phyloP scores from a whole-genome alignment of 169 alveolate genomes.

The Plasmodium vinckei region DNA sequence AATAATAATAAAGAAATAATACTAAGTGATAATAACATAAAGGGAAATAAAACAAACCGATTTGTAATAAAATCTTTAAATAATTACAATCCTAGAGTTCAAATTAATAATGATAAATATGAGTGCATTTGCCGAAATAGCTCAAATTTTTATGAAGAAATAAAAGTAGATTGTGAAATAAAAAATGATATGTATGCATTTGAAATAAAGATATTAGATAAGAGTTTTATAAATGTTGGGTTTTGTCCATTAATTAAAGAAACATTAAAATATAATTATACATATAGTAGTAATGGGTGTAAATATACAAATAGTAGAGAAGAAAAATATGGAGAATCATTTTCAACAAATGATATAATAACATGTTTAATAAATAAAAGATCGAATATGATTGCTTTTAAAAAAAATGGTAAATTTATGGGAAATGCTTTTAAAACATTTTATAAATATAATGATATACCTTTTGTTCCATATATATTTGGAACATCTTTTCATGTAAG shows the following conservation, averaged over 20 bases:
- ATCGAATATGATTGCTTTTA: constrained; percentile 52
- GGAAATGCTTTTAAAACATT: constrained; percentile 73
- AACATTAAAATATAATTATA: constrained; percentile 62
- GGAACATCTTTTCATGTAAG: constrained; percentile 58
- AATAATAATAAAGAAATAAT: background rate
- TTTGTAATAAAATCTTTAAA: constrained; percentile 4
- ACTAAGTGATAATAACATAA: background rate
- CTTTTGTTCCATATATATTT: constrained; percentile 70
- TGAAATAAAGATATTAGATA: constrained; percentile 47
- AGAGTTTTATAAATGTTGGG: constrained; percentile 51
- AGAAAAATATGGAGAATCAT: constrained; percentile 46
- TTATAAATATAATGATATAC: constrained; percentile 67
- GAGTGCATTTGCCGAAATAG: constrained; percentile 40
- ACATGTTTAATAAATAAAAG: constrained; percentile 71
- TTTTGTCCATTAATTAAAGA: constrained; percentile 63
- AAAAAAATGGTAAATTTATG: constrained; percentile 59
- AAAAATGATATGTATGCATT: constrained; percentile 46
- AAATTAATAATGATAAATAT: constrained; percentile 8
- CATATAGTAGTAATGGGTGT: constrained; percentile 69
- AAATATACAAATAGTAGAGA: constrained; percentile 53
- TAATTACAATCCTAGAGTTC: constrained; percentile 21
- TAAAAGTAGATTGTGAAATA: constrained; percentile 67
- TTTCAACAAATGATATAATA: constrained; percentile 32
- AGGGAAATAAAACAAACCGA: background rate
- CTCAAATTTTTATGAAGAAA: constrained; percentile 23